Evolutionary conservation across 768 basidiomycete species (phyloP), one percentile per base, ranked within the genome.

Genomic region (Pisolithus marmoratus): DNA sequence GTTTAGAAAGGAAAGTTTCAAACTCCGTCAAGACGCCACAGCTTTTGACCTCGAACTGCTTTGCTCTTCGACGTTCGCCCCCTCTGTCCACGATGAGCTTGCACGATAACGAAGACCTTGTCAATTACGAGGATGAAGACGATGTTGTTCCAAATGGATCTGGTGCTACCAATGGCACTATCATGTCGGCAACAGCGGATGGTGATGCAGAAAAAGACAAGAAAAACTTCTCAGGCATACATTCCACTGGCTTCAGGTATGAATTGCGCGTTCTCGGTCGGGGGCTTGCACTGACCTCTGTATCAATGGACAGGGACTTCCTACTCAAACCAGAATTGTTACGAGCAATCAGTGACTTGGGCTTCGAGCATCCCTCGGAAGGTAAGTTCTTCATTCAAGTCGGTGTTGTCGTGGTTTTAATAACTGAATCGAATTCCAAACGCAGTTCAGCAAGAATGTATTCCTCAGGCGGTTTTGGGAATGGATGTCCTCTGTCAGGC

Each of bases 401-500:
- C 37, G 22, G 42, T 31, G 23, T 36, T 8, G 2, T 31, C 27
- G 17, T 50, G 12, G 48, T 29, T 29, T 29, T 11, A 11, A 29
- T 11, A 43, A 42, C 52, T 54, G 43, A 50, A 9, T 38, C 50
- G 36, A 26, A 42, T 38, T 15, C 26, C 24, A 14, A n/a, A 47
- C 55, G 15, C 63, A 98, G 96, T 99, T 57, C 96, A 99, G 76
- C 96, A 99, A 77, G 96, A 99, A 77, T 98, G 96, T 72, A 98
- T 99, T 62, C 96, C 96, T 42, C 96, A 99, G 75, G 95, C 96
- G 52, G 96, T 99, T 61, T 80, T 99, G 49, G 96, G 96, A 56
- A 98, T 97, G 91, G 96, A 99, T 65, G 95, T 99, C 41, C 83
- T 99, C 44, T 99, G 96, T 73, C 96, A 99, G 74, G 96, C 96